Evolutionary conservation across 495 filamentous ascomycete genomes (phyloP), one percentile per base, ranked within the genome.

Genomic region (Astrothelium subdiscretum): DNA sequence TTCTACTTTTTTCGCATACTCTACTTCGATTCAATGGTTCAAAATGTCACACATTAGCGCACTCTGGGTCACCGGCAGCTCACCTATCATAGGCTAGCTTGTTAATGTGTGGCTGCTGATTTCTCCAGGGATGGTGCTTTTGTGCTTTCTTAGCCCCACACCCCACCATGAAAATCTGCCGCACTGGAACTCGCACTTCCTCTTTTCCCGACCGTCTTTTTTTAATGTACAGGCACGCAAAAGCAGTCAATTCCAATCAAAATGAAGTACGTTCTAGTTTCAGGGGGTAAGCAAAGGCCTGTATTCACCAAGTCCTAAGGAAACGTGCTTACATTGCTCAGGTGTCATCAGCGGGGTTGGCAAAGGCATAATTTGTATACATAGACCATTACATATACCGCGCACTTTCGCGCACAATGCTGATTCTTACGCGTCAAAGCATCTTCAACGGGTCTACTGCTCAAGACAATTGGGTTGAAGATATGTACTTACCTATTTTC

Each of bases 191-290:
- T n/a, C n/a, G n/a, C n/a, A n/a, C n/a, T n/a, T n/a, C n/a, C n/a
- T n/a, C n/a, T n/a, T 31, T 60, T 59, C 31, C 52, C 63, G 60
- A 59, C 32, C n/a, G 12, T 54, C 59, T 58, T 58, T 26, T 5
- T 42, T 24, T 24, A 24, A 31, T n/a, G 22, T 60, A 38, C 44
- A 43, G 43, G 58, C 61, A 44, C 58, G 32, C 57, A 24, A 62
- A 65, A 57, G 43, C 48, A 43, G 22, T 24, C 12, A 54, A 31
- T 22, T 3, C 24, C 18, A n/a, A 35, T 63, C 74, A 84, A 76
- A 63, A 92, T 91, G 87, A 90, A 91, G 77, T 90, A 89, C 76
- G 85, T 91, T 73, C 77, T 92, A 52, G 88, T 92, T 32, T 89
- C 86, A 64, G 88, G 88, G 81, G 88, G 87, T 83, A 68, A 71